phyloP scores from a whole-genome alignment of 257 asterid genomes.

The Forsythia viridissima region DNA sequence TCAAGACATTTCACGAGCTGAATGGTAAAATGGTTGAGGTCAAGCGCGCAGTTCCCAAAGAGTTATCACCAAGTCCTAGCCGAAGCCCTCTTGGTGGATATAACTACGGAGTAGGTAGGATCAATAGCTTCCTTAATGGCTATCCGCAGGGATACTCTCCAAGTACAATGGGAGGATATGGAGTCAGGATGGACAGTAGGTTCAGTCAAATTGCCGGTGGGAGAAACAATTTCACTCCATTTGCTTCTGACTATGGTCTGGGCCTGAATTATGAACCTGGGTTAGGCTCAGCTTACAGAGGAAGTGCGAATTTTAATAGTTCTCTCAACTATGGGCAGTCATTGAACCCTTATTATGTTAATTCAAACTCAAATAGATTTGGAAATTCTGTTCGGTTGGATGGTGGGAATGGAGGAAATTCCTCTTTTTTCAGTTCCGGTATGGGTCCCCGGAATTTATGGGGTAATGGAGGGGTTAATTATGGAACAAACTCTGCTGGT shows the following conservation, averaged over 20 bases:
- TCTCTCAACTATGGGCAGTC: slow-evolving; percentile 30
- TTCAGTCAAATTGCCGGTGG: slow-evolving; percentile 27
- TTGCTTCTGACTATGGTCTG: slow-evolving; percentile 30
- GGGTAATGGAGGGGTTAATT: slow-evolving; percentile 30
- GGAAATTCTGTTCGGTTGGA: slow-evolving; percentile 24
- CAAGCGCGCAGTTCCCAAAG: slow-evolving; percentile 35
- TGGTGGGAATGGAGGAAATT: slow-evolving; percentile 29
- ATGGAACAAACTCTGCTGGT: slow-evolving; percentile 24
- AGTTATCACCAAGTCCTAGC: slow-evolving; percentile 34
- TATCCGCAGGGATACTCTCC: slow-evolving; percentile 32
- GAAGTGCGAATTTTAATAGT: slow-evolving; percentile 20
- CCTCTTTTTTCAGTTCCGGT: slow-evolving; percentile 31
- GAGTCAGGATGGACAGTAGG: slow-evolving; percentile 31
- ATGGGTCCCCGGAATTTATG: slow-evolving; percentile 18
- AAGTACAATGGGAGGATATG: slow-evolving; percentile 32
- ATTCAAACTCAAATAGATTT: slow-evolving; percentile 24
- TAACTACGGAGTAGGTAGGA: slow-evolving; percentile 25
- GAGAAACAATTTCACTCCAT: slow-evolving; percentile 27
- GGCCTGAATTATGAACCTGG: slow-evolving; percentile 32
- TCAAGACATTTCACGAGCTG: slow-evolving; percentile 32
- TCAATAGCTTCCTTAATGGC: slow-evolving; percentile 28
- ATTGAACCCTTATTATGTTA: slow-evolving; percentile 25
- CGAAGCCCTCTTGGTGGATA: slow-evolving; percentile 27
- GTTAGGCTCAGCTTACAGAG: slow-evolving; percentile 25
- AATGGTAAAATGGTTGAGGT: slow-evolving; percentile 39